Conservation (phyloP, 2,329 filamentous ascomycete species). For the Claviceps maximensis region DNA sequence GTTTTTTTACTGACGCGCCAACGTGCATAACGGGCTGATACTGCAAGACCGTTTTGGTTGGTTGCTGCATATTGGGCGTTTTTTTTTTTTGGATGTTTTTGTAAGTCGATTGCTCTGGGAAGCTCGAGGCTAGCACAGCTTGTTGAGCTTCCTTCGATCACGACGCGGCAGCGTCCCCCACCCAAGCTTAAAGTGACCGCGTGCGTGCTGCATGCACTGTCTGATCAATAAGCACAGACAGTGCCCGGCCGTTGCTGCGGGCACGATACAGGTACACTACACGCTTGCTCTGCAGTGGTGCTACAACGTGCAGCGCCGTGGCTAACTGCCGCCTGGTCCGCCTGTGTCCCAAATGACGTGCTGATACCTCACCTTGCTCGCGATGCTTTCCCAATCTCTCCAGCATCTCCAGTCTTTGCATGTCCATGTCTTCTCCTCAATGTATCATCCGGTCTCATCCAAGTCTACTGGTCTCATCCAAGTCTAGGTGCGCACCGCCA, state of each 20-base stretch:
- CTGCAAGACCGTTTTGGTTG: background rate
- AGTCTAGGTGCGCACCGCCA: too few relatives aligned
- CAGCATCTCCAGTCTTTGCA: too few relatives aligned
- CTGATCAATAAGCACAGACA: background rate
- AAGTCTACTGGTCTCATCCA: too few relatives aligned
- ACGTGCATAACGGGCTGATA: background rate
- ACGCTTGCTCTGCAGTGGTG: background rate
- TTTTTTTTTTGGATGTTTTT: background rate
- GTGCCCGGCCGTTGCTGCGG: background rate
- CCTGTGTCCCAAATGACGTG: background rate
- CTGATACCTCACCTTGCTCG: background rate
- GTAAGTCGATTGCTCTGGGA: background rate
- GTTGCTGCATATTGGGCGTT: background rate
- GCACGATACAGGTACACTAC: too few relatives aligned
- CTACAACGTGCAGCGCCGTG: background rate
- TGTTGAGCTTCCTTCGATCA: too few relatives aligned
- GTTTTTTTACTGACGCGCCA: slow-evolving; percentile 1
- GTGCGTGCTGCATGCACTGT: background rate
- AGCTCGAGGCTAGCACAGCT: background rate
- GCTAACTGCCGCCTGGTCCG: background rate
- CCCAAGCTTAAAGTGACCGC: too few relatives aligned
- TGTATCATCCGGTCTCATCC: too few relatives aligned
- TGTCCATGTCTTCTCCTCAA: too few relatives aligned
- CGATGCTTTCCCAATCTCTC: too few relatives aligned
- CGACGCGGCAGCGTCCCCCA: too few relatives aligned